Evolutionary conservation across 164 flowering plant genomes (phyloP), one percentile per base, ranked within the genome.

Genomic region (Euptelea pleiosperma): DNA sequence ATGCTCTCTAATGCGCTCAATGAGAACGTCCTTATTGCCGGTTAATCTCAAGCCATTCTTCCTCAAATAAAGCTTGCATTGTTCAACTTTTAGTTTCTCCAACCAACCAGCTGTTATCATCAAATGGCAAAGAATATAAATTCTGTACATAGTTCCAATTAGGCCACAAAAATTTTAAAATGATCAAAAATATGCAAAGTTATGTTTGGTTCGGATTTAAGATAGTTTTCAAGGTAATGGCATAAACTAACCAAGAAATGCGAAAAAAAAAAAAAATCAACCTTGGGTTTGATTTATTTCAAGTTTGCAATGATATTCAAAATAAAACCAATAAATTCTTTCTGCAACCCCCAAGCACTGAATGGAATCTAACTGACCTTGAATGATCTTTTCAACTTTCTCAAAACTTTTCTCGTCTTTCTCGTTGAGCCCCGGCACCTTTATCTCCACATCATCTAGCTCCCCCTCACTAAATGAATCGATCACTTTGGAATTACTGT

Each of bases 41-140:
- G 81, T 85, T 63, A 83, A 64, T 64, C 91, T 75, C 69, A 87
- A 57, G 6, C 85, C 85, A 29, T 82, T 70, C 65, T 84, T 84
- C 76, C 91, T 84, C 57, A 91, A 61, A 66, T 91, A 91, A 22
- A 81, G 64, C 77, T 91, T 91, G 62, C 95, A 87, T 41, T 87
- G 77, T 0, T 87, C 89, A 11, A 91, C 76, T 74, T 85, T 91
- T 58, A 91, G 60, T 64, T 74, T 86, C 75, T 77, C 88, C 50
- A 84, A 29, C 61, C 72, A 63, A 36, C 89, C 93, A 72, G 30
- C 97, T 87, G 73, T 68, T 34, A 56, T 35, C 25, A 21, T 34
- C 19, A 21, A 58, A 39, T 46, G n/a, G 16, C 16, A 33, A 11
- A 43, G 8, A 41, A 29, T 1, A 25, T 8, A 37, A 16, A 1